These are phyloP conservation scores for Anacardium occidentale DNA, from an alignment of 345 rosid species.

Conservation along the genomic window DNA sequence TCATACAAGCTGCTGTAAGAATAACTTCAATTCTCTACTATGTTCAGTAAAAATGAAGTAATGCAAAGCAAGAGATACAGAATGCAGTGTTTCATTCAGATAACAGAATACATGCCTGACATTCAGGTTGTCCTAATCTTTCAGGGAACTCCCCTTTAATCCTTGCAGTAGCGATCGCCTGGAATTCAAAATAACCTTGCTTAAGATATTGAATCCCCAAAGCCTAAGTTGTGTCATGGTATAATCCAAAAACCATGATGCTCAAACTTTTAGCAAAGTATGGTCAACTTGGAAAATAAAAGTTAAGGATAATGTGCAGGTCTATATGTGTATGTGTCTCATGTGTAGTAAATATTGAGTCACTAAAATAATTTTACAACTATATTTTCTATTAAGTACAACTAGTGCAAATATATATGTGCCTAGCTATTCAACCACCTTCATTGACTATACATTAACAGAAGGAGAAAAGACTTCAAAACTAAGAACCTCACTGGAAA, in stretches of 20 bases:
- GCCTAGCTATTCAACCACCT: constrained; percentile 11
- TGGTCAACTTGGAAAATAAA: background rate
- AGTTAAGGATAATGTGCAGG: background rate
- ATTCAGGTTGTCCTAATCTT: constrained; percentile 91
- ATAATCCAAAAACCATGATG: background rate
- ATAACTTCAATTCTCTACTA: background rate
- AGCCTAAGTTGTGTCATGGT: background rate
- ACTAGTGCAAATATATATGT: background rate
- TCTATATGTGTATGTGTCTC: background rate
- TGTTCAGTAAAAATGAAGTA: background rate
- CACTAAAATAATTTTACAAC: no score
- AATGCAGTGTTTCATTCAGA: background rate
- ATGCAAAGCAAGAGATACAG: background rate
- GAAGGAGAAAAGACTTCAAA: background rate
- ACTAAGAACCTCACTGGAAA: constrained; percentile 6
- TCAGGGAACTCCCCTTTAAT: constrained; percentile 97
- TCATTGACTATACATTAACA: no score
- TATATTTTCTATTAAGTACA: background rate
- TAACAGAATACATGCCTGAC: constrained; percentile 62
- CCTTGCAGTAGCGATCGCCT: constrained; percentile 94
- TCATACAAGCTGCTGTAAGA: background rate
- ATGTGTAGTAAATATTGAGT: background rate
- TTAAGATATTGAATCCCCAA: constrained; percentile 21
- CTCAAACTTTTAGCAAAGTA: background rate
- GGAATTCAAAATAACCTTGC: constrained; percentile 27